Evolutionary conservation across 2,329 filamentous ascomycete species (phyloP).

Genomic region (Colletotrichum melonis): DNA sequence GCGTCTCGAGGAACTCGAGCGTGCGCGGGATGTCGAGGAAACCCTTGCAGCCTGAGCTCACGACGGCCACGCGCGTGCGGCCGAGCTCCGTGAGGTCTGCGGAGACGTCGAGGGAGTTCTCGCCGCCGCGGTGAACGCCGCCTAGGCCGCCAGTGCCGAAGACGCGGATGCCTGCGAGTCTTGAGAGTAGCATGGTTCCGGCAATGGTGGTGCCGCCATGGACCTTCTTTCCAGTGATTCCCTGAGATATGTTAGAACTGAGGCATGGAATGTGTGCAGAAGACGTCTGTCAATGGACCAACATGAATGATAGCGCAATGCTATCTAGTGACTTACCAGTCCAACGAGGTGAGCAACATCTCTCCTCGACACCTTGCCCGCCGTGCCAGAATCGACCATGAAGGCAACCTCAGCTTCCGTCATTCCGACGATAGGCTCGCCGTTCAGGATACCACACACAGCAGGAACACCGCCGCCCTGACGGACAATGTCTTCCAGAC

Average conservation of each 20-base stretch:
- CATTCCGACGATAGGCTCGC: slow-evolving; percentile 85
- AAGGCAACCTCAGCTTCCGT: slow-evolving; percentile 76
- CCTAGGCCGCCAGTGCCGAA: slow-evolving; percentile 96
- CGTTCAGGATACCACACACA: slow-evolving; percentile 88
- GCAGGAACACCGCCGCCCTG: slow-evolving; percentile 86
- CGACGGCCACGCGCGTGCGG: slow-evolving; percentile 86
- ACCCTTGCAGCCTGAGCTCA: slow-evolving; percentile 93
- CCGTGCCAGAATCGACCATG: slow-evolving; percentile 74
- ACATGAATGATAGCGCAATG: background rate
- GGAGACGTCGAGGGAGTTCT: slow-evolving; percentile 91
- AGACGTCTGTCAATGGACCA: background rate
- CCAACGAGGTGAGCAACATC: slow-evolving; percentile 87
- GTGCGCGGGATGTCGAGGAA: slow-evolving; percentile 94
- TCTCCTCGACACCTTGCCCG: slow-evolving; percentile 86
- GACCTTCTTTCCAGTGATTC: slow-evolving; percentile 72
- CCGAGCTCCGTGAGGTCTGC: slow-evolving; percentile 96
- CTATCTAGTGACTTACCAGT: slow-evolving; percentile 63
- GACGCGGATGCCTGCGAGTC: slow-evolving; percentile 87
- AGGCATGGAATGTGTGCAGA: background rate
- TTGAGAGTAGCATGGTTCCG: slow-evolving; percentile 90
- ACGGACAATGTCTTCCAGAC: slow-evolving; percentile 85
- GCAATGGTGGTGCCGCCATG: slow-evolving; percentile 95
- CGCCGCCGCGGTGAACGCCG: slow-evolving; percentile 90
- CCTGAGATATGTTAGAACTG: slow-evolving; percentile 51
- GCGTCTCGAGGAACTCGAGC: slow-evolving; percentile 79